These are phyloP conservation scores for Hanseniaspora singularis DNA, from an alignment of 805 yeast species.

Conservation along the genomic window DNA sequence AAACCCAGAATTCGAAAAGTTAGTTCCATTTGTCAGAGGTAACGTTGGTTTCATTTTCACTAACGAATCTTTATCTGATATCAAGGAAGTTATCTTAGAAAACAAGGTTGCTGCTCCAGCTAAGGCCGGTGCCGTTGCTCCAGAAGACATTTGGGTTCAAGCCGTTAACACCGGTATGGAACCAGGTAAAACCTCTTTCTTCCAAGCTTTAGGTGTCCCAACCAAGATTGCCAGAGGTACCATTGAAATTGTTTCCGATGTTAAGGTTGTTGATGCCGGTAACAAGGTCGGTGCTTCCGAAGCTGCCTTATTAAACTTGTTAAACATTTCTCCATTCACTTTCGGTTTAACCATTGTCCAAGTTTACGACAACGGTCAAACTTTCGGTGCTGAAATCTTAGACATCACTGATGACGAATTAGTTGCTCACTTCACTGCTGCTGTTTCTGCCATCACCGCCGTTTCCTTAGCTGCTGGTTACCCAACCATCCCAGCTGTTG, in stretches of 20 bases:
- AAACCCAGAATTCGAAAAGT: constrained; percentile 90
- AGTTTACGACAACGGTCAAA: constrained; percentile 97
- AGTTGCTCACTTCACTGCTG: constrained; percentile 80
- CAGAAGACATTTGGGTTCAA: constrained; percentile 92
- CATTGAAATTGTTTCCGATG: constrained; percentile 96
- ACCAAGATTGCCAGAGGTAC: constrained; percentile 99
- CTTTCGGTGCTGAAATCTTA: constrained; percentile 91
- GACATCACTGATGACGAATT: constrained; percentile 98
- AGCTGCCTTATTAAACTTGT: constrained; percentile 97
- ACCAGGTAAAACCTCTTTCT: constrained; percentile 99
- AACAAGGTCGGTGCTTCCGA: constrained; percentile 96
- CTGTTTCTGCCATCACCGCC: constrained; percentile 87
- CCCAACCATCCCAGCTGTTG: constrained; percentile 99
- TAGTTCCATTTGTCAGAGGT: constrained; percentile 91
- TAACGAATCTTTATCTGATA: constrained; percentile 80
- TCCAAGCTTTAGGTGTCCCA: constrained; percentile 99
- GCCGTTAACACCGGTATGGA: constrained; percentile 99
- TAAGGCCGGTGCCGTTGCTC: constrained; percentile 99
- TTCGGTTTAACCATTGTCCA: constrained; percentile 94
- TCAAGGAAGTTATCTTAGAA: constrained; percentile 76
- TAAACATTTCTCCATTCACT: constrained; percentile 99
- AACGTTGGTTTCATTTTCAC: constrained; percentile 99
- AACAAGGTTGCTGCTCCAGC: constrained; percentile 99
- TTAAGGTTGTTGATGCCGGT: constrained; percentile 82
- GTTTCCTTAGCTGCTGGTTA: constrained; percentile 94